Percentiles rank a stretch among this genome's conserved stretches.
Evolutionary conservation across 768 basidiomycete genomes (phyloP).

Genomic region (Leccinum obscurum): DNA sequence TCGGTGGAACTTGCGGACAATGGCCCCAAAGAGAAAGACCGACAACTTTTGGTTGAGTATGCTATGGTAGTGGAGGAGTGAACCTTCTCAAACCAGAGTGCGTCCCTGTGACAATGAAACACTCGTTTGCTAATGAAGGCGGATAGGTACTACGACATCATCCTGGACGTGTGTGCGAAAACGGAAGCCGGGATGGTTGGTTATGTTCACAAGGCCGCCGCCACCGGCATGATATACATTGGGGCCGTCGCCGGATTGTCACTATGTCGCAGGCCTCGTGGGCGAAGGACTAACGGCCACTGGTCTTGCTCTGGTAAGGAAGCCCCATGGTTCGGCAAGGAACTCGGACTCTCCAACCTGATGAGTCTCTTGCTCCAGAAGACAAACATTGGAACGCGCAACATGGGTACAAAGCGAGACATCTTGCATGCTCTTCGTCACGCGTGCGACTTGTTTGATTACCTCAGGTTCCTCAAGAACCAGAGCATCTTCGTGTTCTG

Average conservation of each 20-base stretch:
- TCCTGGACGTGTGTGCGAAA: conserved; percentile 78
- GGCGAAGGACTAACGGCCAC: conserved; percentile 52
- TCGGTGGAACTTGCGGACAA: conserved; percentile 82
- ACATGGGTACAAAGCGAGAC: conserved; percentile 84
- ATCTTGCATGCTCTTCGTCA: conserved; percentile 90
- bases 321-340: conserved; percentile 64
- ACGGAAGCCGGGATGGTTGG: conserved; percentile 97
- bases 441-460: conserved; percentile 82
- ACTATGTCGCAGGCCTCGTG: conserved; percentile 89
- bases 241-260: conserved; percentile 79
- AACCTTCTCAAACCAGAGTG: conserved; percentile 65
- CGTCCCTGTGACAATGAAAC: not conserved
- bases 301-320: conserved; percentile 88
- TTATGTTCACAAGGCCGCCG: conserved; percentile 78
- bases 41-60: conserved; percentile 82
- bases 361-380: conserved; percentile 97
- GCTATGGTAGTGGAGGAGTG: conserved; percentile 79
- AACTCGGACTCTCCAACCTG: conserved; percentile 87
- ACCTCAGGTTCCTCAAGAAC: conserved; percentile 80
- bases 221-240: conserved; percentile 7
- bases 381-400: conserved; percentile 88
- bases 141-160: conserved; percentile 65
- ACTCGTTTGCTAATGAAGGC: too few relatives aligned
- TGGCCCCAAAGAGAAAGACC: conserved; percentile 88
- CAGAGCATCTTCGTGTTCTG: conserved; percentile 96